Evolutionary conservation across 495 filamentous ascomycete species (phyloP).

Genomic region (Daldinia childiae): DNA sequence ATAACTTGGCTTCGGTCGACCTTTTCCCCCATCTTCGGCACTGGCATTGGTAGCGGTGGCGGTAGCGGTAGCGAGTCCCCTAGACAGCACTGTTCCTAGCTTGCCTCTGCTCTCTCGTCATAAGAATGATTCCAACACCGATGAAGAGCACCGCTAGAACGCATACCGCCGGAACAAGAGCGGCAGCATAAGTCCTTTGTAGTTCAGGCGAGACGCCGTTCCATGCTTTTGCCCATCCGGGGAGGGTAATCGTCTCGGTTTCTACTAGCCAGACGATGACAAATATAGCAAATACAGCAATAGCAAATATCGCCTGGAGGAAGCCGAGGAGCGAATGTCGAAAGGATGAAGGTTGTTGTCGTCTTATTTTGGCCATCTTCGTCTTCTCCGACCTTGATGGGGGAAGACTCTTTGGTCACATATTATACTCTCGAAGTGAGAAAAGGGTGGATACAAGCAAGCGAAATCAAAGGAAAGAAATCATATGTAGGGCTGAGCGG

Average conservation of each 20-base stretch:
- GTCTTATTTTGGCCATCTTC: slow-evolving; percentile 13
- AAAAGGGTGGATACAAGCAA: slow-evolving; percentile 3
- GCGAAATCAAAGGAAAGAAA: background rate
- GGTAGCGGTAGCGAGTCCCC: background rate
- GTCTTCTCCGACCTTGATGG: background rate
- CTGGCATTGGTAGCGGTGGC: background rate
- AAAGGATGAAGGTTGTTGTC: slow-evolving; percentile 18
- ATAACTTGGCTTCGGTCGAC: background rate
- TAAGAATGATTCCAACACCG: slow-evolving; percentile 17
- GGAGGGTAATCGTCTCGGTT: slow-evolving; percentile 24
- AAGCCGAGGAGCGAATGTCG: slow-evolving; percentile 24
- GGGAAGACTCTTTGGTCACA: slow-evolving; percentile 2
- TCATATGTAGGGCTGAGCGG: slow-evolving; percentile 32
- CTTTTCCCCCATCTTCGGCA: background rate
- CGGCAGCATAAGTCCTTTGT: slow-evolving; percentile 31
- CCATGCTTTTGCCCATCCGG: slow-evolving; percentile 44
- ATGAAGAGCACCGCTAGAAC: slow-evolving; percentile 30
- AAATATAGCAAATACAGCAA: slow-evolving; percentile 41
- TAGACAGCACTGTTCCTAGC: slow-evolving; percentile 13
- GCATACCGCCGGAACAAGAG: slow-evolving; percentile 27
- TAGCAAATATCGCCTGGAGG: slow-evolving; percentile 40
- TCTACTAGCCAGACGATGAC: slow-evolving; percentile 42
- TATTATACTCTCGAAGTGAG: slow-evolving; percentile 3
- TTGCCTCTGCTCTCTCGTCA: slow-evolving; percentile 24
- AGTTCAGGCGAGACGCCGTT: slow-evolving; percentile 34